Base-by-base conservation (phyloP, 2,329 filamentous ascomycete genomes). In the Calonectria crousiana region DNA sequence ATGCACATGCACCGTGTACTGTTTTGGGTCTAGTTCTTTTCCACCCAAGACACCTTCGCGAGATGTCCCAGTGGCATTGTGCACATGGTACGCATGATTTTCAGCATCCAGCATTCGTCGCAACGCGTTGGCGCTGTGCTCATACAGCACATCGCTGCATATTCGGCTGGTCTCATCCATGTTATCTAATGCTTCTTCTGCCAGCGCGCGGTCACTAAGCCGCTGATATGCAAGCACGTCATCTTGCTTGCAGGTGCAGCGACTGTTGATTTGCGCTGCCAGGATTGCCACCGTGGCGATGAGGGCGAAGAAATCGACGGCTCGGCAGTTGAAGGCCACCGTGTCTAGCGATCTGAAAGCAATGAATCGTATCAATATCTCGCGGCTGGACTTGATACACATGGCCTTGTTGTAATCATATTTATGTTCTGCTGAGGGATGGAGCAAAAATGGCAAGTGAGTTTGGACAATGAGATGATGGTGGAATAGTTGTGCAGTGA, bases 361-460 rank as follows among this genome's bases (percentile, higher is more conserved):
- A n/a, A 64, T 73, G 47, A 52, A 73, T n/a, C 65, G 34, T 11
- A 16, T 73, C 23, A 73, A 49, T 10, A 73, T 67, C 16, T 73
- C 71, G 11, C 71, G 71, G 36, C 71, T 51, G 16, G 71, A 67
- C 34, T 69, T 62, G 9, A 51, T 32, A 18, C 71, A 69, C n/a
- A 62, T 26, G 18, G 36, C 38, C 44, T 69, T 73, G 44, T 34
- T 68, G 34, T 65, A 66, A 30, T 69, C 56, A 53, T 65, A 71
- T n/a, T 26, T 28, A n/a, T 65, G 58, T 13, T 71, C 60, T 10
- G 23, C 6, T 1, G 32, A 44, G 18, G 53, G 62, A 23, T 34
- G 65, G 26, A 56, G 66, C 2, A 73, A 26, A 28, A 53, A 73
- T 6, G 71, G 65, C 18, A 69, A 32, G 36, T 69, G 71, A 6